A percentile compares a stretch with the other conserved stretches of the same genome.
Evolutionary conservation across 495 filamentous ascomycete species (phyloP).

Genomic region (Pyrenula aspistea): DNA sequence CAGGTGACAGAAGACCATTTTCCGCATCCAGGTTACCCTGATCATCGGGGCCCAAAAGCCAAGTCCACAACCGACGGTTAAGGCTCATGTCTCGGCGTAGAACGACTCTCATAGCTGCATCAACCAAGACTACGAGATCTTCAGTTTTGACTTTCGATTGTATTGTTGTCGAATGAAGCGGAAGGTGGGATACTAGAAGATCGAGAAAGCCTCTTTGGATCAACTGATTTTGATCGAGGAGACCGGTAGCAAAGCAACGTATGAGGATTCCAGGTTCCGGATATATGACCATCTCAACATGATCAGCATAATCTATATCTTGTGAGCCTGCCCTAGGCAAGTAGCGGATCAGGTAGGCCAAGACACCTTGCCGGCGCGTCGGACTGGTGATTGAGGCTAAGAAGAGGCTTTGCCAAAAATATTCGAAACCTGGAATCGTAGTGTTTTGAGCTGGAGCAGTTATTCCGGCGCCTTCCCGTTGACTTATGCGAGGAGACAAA

Average conservation of each 20-base stretch:
- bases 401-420: slow-evolving; percentile 98
- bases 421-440: slow-evolving; percentile 15
- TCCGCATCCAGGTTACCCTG: slow-evolving; percentile 29
- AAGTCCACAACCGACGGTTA: slow-evolving; percentile 90
- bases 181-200: slow-evolving; percentile 79
- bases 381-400: slow-evolving; percentile 82
- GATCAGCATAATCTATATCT: slow-evolving; percentile 9
- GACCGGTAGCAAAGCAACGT: slow-evolving; percentile 77
- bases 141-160: slow-evolving; percentile 55
- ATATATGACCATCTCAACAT: slow-evolving; percentile 64
- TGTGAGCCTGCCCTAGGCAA: slow-evolving; percentile 47
- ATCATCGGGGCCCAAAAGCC: slow-evolving; percentile 81
- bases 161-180: slow-evolving; percentile 74
- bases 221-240: slow-evolving; percentile 81
- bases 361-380: slow-evolving; percentile 67
- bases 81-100: slow-evolving; percentile 88
- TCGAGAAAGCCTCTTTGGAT: slow-evolving; percentile 92
- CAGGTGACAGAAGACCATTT: slow-evolving; percentile 27
- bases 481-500: slow-evolving; percentile 49
- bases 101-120: slow-evolving; percentile 75
- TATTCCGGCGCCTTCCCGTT: slow-evolving; percentile 12
- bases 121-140: slow-evolving; percentile 70
- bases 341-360: slow-evolving; percentile 71
- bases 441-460: neutral
- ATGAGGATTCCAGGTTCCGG: slow-evolving; percentile 88